Base-by-base conservation (phyloP, 2,329 filamentous ascomycete genomes). In the Mycocentrospora acerina region DNA sequence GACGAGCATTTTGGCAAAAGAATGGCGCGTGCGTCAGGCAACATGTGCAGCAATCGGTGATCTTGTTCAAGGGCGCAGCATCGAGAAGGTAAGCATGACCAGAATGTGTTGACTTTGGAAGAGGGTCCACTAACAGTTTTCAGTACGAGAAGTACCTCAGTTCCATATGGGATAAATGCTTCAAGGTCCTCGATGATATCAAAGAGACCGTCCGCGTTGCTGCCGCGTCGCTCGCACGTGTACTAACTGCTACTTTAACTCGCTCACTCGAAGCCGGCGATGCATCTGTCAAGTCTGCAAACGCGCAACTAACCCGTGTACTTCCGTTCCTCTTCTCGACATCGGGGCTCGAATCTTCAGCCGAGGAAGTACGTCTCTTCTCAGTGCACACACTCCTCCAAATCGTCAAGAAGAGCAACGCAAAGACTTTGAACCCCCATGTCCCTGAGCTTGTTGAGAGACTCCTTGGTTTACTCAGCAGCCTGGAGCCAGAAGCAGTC, bases 171-270 rank as follows among this genome's bases (percentile, higher is more conserved):
- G 80, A 79, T 9, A 81, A 86, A 18, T 86, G 89, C 1, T 86
- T 97, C 66, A 94, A 89, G 59, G 90, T 98, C 0, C 75, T 97
- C 5, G 93, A 98, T 64, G 93, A 98, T 64, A 94, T 97, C 66
- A 98, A 98, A 64, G 86, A 85, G 7, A 90, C 86, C 1, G 93
- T 98, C 4, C 80, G 93, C 35, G 76, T 79, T 24, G 86, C 90
- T 1, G 93, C 93, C 1, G 77, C 90, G 30, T 83, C 83, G 43
- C 77, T 98, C 4, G 95, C 90, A 57, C 84, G 90, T 63, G 82
- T 83, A 0, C 75, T 98, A 24, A 94, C 90, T 1, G 90, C 88
- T 35, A 86, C 88, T 12, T 78, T 97, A 11, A 88, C 94, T 3
- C 83, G 90, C 18, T 87, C 90, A 43, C 78, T 96, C 2, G 89